Evolutionary conservation across 2,329 filamentous ascomycete genomes (phyloP), one percentile per base, ranked within the genome.

Genomic region (Pezicula rhizophila): DNA sequence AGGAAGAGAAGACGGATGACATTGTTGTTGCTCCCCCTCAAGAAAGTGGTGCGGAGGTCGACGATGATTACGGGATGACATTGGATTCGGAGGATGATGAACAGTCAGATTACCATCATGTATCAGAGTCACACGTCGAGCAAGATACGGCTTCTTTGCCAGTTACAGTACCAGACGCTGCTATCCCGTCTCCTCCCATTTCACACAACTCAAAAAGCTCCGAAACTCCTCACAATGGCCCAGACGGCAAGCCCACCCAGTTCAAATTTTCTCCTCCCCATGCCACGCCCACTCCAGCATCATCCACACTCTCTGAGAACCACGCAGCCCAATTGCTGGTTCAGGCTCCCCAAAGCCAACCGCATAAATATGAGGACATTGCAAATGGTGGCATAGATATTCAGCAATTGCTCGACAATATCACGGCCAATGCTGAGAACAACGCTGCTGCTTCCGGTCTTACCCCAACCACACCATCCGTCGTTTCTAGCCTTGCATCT

Each of bases 21-120:
- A 45, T 45, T 28, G 53, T 20, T 18, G 48, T 43, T 26, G 33
- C 48, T 43, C 56, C 51, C 28, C 54, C 42, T 25, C 39, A 12
- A 37, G 50, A 42, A 18, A 46, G 60, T 38, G 52, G 41, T 37
- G 53, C 49, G 28, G 62, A 64, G 41, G 56, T 54, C 52, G 59
- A 57, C 55, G 64, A 66, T 59, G 63, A 65, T 49, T 66, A 66
- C 60, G 64, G 61, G 39, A 65, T 64, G 62, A 63, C 63, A 34
- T 64, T 66, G 61, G 64, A 66, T 45, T 65, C 64, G 44, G 63
- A 65, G 50, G 60, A 52, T 37, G 64, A 65, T 48, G 60, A 56
- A 44, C 53, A 56, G 23, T 49, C 60, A 61, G 58, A 60, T 63
- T 64, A 58, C 55, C 59, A 59, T 55, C 60, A 61, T 57, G 48